Evolutionary conservation across 805 yeast species (phyloP).

Genomic region (Hanseniaspora valbyensis): DNA sequence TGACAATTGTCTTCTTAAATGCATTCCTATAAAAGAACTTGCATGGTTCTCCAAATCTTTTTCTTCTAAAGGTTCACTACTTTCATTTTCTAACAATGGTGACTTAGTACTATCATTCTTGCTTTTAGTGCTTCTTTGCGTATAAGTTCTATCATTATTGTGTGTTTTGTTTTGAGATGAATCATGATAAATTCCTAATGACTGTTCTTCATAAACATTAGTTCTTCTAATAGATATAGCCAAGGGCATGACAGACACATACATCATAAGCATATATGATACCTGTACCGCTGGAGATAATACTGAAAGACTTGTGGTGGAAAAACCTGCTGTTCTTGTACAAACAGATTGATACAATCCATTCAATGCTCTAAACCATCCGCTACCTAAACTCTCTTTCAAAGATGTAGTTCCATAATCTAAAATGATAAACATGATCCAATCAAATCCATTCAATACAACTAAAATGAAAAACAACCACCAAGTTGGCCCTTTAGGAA

Average conservation of each 20-base stretch:
- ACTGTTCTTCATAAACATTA: conserved; percentile 94
- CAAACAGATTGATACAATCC: conserved; percentile 87
- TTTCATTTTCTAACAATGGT: not conserved
- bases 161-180: conserved; percentile 13
- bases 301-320: conserved; percentile 54
- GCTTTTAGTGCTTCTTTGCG: not conserved
- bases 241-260: conserved; percentile 87
- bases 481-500: conserved; percentile 92
- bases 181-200: conserved; percentile 55
- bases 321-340: conserved; percentile 89
- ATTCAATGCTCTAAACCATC: conserved; percentile 48
- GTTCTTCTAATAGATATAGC: conserved; percentile 95
- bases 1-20: conserved; percentile 81
- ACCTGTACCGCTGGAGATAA: conserved; percentile 89
- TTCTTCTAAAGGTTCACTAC: conserved; percentile 15
- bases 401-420: conserved; percentile 57
- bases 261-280: conserved; percentile 93
- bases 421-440: conserved; percentile 65
- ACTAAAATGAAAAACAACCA: conserved; percentile 74
- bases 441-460: conserved; percentile 61
- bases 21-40: conserved; percentile 66
- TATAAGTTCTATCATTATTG: not conserved
- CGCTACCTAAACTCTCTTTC: not conserved
- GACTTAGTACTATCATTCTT: not conserved
- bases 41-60: conserved; percentile 28